Percentiles rank a stretch among this genome's conserved stretches.
phyloP scores from a whole-genome alignment of 176 grass and related monocot species.

The Panicum miliaceum region DNA sequence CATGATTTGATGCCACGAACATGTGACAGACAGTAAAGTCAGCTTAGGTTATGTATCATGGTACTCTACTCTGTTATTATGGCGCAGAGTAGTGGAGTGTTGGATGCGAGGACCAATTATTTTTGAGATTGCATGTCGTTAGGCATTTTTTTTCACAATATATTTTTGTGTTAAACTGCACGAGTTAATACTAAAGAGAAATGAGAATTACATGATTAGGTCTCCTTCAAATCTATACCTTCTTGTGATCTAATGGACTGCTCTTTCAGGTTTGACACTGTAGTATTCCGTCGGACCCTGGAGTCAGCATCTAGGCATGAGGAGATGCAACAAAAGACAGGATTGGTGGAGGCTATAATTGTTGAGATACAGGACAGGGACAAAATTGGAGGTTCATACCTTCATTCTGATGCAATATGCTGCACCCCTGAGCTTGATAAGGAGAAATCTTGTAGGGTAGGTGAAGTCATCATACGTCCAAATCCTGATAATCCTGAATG shows the following conservation, averaged over 20 bases:
- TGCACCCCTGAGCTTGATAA: constrained; percentile 79
- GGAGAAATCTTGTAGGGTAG: constrained; percentile 72
- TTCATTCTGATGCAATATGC: constrained; percentile 91
- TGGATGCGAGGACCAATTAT: constrained; percentile 6
- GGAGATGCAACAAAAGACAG: constrained; percentile 94
- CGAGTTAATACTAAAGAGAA: background rate
- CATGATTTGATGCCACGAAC: background rate
- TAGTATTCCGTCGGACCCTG: constrained; percentile 74
- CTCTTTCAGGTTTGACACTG: constrained; percentile 84
- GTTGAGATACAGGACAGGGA: constrained; percentile 95
- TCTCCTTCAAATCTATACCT: constrained; percentile 12
- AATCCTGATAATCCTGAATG: constrained; percentile 82
- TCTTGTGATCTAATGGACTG: constrained; percentile 23
- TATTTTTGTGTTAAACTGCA: constrained; percentile 14
- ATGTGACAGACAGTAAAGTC: constrained; percentile 14
- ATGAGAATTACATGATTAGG: background rate
- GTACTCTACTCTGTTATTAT: background rate
- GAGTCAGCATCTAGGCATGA: constrained; percentile 67
- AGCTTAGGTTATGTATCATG: background rate
- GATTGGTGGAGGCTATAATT: constrained; percentile 93
- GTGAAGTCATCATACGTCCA: constrained; percentile 92
- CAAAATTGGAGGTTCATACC: constrained; percentile 89
- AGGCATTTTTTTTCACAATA: constrained; percentile 13
- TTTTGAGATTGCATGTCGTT: constrained; percentile 25
- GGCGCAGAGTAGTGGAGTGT: background rate